phyloP scores from a whole-genome alignment of 805 yeast genomes.

The Nematodospora valgi region DNA sequence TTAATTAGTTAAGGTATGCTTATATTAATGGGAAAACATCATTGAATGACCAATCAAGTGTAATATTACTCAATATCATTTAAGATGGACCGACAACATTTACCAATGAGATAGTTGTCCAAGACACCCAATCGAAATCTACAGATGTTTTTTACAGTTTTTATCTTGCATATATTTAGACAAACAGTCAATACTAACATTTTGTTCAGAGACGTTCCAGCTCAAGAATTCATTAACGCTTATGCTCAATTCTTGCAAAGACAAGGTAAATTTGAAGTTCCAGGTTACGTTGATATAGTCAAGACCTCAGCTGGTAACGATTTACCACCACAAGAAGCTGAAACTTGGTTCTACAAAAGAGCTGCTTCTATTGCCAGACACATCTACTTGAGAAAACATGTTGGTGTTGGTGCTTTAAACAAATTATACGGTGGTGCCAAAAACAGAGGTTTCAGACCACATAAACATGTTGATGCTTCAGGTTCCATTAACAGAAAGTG shows the following conservation, averaged over 20 bases:
- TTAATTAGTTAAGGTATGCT: too few relatives aligned
- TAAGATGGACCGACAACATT: too few relatives aligned
- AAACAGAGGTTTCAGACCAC: slow-evolving; percentile 99
- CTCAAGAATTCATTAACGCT: slow-evolving; percentile 99
- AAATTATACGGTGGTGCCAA: slow-evolving; percentile 98
- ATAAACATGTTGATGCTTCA: slow-evolving; percentile 98
- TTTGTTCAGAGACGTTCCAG: slow-evolving; percentile 96
- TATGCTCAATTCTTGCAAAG: slow-evolving; percentile 99
- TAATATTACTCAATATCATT: not conserved
- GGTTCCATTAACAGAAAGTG: slow-evolving; percentile 99
- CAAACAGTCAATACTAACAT: slow-evolving; percentile 25
- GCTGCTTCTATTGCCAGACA: slow-evolving; percentile 99
- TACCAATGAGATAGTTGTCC: not conserved
- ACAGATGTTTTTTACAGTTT: not conserved
- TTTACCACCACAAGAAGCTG: slow-evolving; percentile 99
- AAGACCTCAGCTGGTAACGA: slow-evolving; percentile 99
- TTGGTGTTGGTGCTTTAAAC: slow-evolving; percentile 99
- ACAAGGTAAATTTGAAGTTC: slow-evolving; percentile 99
- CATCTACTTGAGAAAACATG: slow-evolving; percentile 98
- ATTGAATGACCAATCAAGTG: not conserved
- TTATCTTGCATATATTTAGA: not conserved
- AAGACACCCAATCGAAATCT: slow-evolving; percentile 2
- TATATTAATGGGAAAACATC: too few relatives aligned
- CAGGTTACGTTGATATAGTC: slow-evolving; percentile 99
- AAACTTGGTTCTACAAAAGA: slow-evolving; percentile 99